Conservation (phyloP, 495 filamentous ascomycete genomes). For the Xylaria cubensis region DNA sequence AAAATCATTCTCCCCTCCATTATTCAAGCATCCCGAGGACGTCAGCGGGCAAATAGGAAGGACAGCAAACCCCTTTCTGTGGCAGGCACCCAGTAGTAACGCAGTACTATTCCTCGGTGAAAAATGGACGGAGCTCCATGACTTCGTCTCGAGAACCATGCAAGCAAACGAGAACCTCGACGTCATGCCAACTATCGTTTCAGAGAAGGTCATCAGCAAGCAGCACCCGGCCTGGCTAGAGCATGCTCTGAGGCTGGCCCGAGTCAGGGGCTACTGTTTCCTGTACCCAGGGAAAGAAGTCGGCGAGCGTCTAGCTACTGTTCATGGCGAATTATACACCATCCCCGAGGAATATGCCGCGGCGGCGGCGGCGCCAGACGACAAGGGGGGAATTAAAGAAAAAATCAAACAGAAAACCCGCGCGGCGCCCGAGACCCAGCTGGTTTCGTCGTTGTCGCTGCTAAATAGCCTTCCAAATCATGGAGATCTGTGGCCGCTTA, state of each 20-base stretch:
- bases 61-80: conserved; percentile 67
- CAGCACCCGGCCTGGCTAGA: conserved; percentile 80
- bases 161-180: conserved; percentile 45
- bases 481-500: conserved; percentile 44
- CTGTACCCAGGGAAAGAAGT: conserved; percentile 70
- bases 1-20: conserved; percentile 59
- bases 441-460: conserved; percentile 37
- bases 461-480: conserved; percentile 47
- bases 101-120: conserved; percentile 82
- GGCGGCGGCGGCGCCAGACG: conserved; percentile 20
- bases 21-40: conserved; percentile 36
- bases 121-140: conserved; percentile 82
- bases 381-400: conserved; percentile 39
- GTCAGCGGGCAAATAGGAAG: conserved; percentile 32
- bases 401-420: conserved; percentile 32
- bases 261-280: conserved; percentile 73
- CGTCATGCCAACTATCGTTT: conserved; percentile 41
- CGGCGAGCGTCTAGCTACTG: conserved; percentile 61
- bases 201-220: conserved; percentile 60
- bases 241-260: conserved; percentile 73
- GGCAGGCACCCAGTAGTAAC: conserved; percentile 81
- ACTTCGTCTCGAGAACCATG: conserved; percentile 68
- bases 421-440: conserved; percentile 34
- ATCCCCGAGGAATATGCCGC: conserved; percentile 69
- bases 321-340: conserved; percentile 76